Percentiles rank a stretch among this genome's conserved stretches.
Conservation (phyloP, 2,329 filamentous ascomycete species). For the Exophiala alcalophila region DNA sequence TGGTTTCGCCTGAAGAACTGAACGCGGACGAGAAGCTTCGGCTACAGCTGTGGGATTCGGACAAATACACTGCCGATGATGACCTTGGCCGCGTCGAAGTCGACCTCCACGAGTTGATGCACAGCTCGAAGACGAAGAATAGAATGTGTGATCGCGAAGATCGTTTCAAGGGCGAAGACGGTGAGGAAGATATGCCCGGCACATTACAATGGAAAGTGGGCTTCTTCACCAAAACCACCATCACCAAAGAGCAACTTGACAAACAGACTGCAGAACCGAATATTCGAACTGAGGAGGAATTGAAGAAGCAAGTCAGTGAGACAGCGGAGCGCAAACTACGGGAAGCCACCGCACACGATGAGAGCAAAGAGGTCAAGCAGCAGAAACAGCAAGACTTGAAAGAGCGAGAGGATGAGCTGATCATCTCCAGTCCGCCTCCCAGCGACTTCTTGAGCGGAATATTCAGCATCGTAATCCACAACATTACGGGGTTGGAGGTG, state of each 20-base stretch:
- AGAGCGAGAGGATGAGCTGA: slow-evolving; percentile 59
- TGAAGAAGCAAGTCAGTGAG: slow-evolving; percentile 57
- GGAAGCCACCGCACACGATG: slow-evolving; percentile 58
- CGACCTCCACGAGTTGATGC: slow-evolving; percentile 64
- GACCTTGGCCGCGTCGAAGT: slow-evolving; percentile 71
- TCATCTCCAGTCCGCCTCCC: slow-evolving; percentile 65
- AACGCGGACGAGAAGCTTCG: slow-evolving; percentile 69
- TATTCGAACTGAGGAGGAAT: slow-evolving; percentile 56
- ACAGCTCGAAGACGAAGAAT: slow-evolving; percentile 56
- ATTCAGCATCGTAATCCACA: slow-evolving; percentile 68
- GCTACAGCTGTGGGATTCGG: slow-evolving; percentile 73
- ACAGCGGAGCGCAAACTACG: slow-evolving; percentile 61
- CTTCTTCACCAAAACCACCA: slow-evolving; percentile 65
- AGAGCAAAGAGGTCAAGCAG: slow-evolving; percentile 63
- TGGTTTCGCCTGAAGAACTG: slow-evolving; percentile 68
- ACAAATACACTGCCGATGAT: slow-evolving; percentile 69
- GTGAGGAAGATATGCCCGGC: slow-evolving; percentile 66
- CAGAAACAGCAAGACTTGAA: slow-evolving; percentile 67
- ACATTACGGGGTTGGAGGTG: slow-evolving; percentile 66
- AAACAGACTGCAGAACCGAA: slow-evolving; percentile 59
- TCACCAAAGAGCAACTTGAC: slow-evolving; percentile 60
- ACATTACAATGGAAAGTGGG: slow-evolving; percentile 68
- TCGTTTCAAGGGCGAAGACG: slow-evolving; percentile 62
- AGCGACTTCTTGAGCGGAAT: slow-evolving; percentile 63
- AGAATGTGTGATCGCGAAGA: slow-evolving; percentile 63